Evolutionary conservation across 768 basidiomycete genomes (phyloP), one percentile per base, ranked within the genome.

Genomic region (Boletus rubropictus): DNA sequence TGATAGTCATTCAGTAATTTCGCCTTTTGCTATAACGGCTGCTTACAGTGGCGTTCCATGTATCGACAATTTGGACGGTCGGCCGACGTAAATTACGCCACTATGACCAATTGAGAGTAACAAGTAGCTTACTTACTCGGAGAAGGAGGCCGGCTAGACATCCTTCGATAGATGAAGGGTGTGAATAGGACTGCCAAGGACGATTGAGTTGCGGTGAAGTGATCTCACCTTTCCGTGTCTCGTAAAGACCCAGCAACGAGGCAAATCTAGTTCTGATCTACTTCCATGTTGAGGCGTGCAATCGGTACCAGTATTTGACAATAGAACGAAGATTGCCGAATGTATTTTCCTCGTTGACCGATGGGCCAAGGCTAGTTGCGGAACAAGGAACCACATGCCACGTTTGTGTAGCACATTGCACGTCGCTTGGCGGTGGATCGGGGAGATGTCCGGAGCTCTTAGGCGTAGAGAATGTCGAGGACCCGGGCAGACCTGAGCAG

Each of bases 71-170:
- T 46, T 27, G 34, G 43, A 49, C 21, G 12, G 29, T 27, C 49
- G 37, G 8, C 20, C 50, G 44, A 51, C 51, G 47, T 51, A 34
- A 33, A 39, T 7, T 27, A 48, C 48, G 50, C 52, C 56, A 52
- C 56, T 34, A 25, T 54, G 46, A 43, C 52, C 48, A 43, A 47
- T 54, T n/a, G 37, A 40, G 33, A 28, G 17, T 4, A 45, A 50
- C 43, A 15, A 46, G 45, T 29, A 24, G 28, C 28, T 36, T 14
- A 27, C n/a, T 38, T 39, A 6, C 42, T 34, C 46, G 44, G 32
- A 52, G 51, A 44, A 44, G 45, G 56, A 52, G 44, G 45, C 3
- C 20, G 28, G 32, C 3, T 12, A 7, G 31, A n/a, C 42, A 46
- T 44, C 21, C 11, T 5, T 6, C 9, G 6, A 48, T 38, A 29